Base-by-base conservation (phyloP, 495 filamentous ascomycete genomes). In the Tuber aestivum region DNA sequence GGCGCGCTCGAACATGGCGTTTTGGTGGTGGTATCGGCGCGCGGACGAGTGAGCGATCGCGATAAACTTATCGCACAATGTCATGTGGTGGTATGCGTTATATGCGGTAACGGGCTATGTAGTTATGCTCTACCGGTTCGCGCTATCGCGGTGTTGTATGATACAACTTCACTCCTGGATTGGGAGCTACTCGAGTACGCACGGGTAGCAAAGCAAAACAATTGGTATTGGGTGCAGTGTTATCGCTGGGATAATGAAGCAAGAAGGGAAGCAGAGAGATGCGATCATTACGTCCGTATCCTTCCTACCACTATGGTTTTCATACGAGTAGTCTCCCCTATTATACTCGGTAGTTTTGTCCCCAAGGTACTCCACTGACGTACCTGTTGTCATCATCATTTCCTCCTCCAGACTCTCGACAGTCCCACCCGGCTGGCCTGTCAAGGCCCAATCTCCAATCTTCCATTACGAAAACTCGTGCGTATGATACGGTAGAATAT, bases 331-430 rank as follows among this genome's bases (percentile, higher is more conserved):
- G n/a, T 32, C 35, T 14, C 56, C 3, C 56, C 14, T 35, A n/a
- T n/a, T n/a, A n/a, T n/a, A 20, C 56, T 5, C 14, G 27, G 32
- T 35, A 35, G 14, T 35, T 27, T 65, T 65, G 12, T 35, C 27
- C 12, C 56, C 56, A 65, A 65, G 56, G 27, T 35, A 20, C 27
- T 18, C 18, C 27, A 65, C 27, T 65, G 56, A 65, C 56, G 56
- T 65, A 65, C 32, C 56, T 35, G 32, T 65, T 65, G 56, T 32
- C 56, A 65, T 65, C 56, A 65, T 65, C 56, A 65, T 65, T 65
- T 35, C 56, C 56, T 65, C 27, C 56, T 35, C 5, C 56, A 40
- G 38, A 40, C 56, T 35, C 16, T 65, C 27, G 27, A 35, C 35
- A 65, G 56, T 8, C 56, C 27, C 56, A 65, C 56, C 56, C 27